phyloP scores from a whole-genome alignment of 2,329 filamentous ascomycete species.

The Colletotrichum salicis region DNA sequence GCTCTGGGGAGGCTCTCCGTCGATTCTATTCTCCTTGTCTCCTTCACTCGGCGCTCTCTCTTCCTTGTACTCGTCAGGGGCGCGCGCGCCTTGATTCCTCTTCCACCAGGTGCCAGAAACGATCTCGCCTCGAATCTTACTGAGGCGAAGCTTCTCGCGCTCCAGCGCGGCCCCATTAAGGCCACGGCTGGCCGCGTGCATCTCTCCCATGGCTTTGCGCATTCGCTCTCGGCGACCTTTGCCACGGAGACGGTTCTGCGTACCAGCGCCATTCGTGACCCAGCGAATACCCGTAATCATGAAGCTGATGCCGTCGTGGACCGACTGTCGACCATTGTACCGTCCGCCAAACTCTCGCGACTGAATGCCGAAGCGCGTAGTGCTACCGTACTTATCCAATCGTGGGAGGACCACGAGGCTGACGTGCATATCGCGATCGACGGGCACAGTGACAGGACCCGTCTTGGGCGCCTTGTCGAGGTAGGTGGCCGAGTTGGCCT shows the following conservation, averaged over 20 bases:
- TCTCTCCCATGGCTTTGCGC: constrained; percentile 64
- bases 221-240: constrained; percentile 67
- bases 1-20: constrained; percentile 18
- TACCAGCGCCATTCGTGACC: constrained; percentile 79
- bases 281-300: constrained; percentile 85
- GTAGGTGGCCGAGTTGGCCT: constrained; percentile 51
- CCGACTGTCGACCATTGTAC: constrained; percentile 51
- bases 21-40: constrained; percentile 60
- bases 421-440: constrained; percentile 84
- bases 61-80: constrained; percentile 40
- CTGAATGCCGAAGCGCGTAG: constrained; percentile 81
- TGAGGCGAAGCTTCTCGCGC: constrained; percentile 33
- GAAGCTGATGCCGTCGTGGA: constrained; percentile 90
- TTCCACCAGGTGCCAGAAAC: constrained; percentile 47
- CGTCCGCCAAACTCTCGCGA: constrained; percentile 80
- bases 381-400: constrained; percentile 79
- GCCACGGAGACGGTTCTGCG: constrained; percentile 65
- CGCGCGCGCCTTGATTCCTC: constrained; percentile 41
- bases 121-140: constrained; percentile 44
- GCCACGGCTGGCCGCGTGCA: constrained; percentile 48
- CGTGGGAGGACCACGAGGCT: constrained; percentile 85
- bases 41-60: constrained; percentile 47
- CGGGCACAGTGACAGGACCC: constrained; percentile 72
- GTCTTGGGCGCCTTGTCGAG: constrained; percentile 65
- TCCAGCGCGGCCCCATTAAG: constrained; percentile 32